A percentile compares a stretch with the other conserved stretches of the same genome.
These are phyloP conservation scores for Macadamia integrifolia DNA, from an alignment of 164 flowering plant genomes.

Conservation along the genomic window DNA sequence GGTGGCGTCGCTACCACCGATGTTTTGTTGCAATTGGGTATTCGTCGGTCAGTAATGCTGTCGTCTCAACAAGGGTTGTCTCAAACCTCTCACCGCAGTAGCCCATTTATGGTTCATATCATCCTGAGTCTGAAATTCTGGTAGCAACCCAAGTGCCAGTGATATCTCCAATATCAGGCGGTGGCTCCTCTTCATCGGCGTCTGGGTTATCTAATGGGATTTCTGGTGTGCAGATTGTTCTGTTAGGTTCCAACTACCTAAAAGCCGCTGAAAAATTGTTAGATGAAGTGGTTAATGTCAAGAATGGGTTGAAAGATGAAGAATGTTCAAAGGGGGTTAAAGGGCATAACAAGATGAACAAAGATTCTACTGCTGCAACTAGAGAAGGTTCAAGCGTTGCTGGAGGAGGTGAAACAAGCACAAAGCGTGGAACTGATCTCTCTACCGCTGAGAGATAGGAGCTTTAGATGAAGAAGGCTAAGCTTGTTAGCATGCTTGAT, in stretches of 20 bases:
- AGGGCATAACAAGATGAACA: slow-evolving; percentile 29
- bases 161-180: slow-evolving; percentile 35
- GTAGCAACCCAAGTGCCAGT: not conserved
- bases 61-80: slow-evolving; percentile 67
- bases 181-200: slow-evolving; percentile 43
- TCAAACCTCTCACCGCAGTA: slow-evolving; percentile 73
- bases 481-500: slow-evolving; percentile 91
- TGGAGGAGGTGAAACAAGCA: slow-evolving; percentile 30
- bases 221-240: slow-evolving; percentile 54
- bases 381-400: slow-evolving; percentile 26
- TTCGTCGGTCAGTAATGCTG: slow-evolving; percentile 18
- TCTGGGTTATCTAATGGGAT: slow-evolving; percentile 63
- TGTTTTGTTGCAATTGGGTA: slow-evolving; percentile 21
- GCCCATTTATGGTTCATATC: slow-evolving; percentile 27
- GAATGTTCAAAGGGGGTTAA: slow-evolving; percentile 19
- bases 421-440: slow-evolving; percentile 45
- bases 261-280: slow-evolving; percentile 83
- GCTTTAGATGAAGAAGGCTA: slow-evolving; percentile 96
- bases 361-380: slow-evolving; percentile 27
- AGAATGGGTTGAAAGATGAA: slow-evolving; percentile 34
- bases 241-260: slow-evolving; percentile 83
- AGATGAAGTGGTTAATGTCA: slow-evolving; percentile 86
- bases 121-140: slow-evolving; percentile 19
- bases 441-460: slow-evolving; percentile 81
- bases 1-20: not conserved